Evolutionary conservation across 2,329 filamentous ascomycete species (phyloP), one percentile per base, ranked within the genome.

Genomic region (Botrytis squamosa): DNA sequence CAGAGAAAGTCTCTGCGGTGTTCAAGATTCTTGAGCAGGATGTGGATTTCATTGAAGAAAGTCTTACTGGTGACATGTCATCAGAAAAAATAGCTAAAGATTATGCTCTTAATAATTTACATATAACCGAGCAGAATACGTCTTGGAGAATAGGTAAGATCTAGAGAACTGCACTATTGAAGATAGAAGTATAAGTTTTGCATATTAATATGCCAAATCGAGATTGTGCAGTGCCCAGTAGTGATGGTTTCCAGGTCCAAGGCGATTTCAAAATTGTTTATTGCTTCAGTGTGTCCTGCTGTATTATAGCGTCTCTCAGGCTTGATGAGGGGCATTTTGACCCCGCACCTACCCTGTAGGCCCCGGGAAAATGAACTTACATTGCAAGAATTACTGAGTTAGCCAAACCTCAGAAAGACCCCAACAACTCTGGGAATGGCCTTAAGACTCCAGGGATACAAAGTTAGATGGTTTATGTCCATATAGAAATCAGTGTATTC

Each of bases 11-110:
- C 44, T 46, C 7, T 9, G 22, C 20, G 22, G 18, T 7, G 20
- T 22, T 46, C 1, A 22, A 9, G 20, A 22, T 46, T 46, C 7
- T 22, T 3, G 44, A 20, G 44, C 0, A 20, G 1, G 44, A 8
- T 20, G 44, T 46, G 44, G 0, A 46, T 46, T 4, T 2, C 12
- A 0, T 49, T 4, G 1, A 5, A 12, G 4, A 0, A 22, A 0
- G 0, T 49, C 22, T 10, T 10, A 25, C 3, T 49, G 46, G 3
- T 49, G 14, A 10, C 4, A 49, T 49, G 3, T 10, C 22, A 25
- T 22, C 3, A 4, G 1, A 49, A 9, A 9, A 49, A 4, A 49
- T 25, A 49, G 22, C 10, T n/a, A 4, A 25, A 10, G 1, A 2
- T n/a, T 33, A 33, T 33, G 33, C 33, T 33, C 33, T 33, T 33